Percentiles rank a stretch among this genome's conserved stretches.
Evolutionary conservation across 306 rosid genomes (phyloP).

Genomic region (Senna tora): DNA sequence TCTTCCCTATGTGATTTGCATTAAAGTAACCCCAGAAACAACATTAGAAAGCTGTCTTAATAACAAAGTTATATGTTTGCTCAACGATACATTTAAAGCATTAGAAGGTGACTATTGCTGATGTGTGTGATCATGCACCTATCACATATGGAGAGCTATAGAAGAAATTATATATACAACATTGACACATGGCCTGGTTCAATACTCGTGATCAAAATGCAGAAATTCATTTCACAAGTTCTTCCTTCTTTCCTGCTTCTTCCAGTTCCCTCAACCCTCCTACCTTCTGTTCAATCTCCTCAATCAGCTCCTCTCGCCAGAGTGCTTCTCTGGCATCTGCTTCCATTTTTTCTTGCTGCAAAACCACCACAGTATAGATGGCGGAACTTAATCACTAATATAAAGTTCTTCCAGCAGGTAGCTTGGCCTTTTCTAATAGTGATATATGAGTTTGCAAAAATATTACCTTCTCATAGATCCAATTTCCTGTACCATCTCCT

Average conservation of each 20-base stretch:
- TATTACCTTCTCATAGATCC: conserved; percentile 88
- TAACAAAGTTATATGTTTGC: no score
- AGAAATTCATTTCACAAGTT: background rate
- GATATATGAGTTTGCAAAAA: background rate
- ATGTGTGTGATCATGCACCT: no score
- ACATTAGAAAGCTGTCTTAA: no score
- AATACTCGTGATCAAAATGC: background rate
- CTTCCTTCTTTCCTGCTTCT: conserved; percentile 14
- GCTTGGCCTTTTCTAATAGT: background rate
- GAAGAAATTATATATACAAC: background rate
- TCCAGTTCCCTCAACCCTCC: conserved; percentile 18
- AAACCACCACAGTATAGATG: background rate
- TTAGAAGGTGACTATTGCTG: background rate
- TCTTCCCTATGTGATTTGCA: no score
- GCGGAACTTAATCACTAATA: no score
- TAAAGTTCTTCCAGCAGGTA: background rate
- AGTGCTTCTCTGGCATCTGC: conserved; percentile 20
- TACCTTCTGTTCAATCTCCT: conserved; percentile 18
- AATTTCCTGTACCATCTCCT: conserved; percentile 87
- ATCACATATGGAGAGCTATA: no score
- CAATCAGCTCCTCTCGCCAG: conserved; percentile 18
- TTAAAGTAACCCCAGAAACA: no score
- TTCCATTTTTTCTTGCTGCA: conserved; percentile 5
- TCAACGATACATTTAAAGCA: background rate
- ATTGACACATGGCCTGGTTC: background rate